Percentiles rank a stretch among this genome's conserved stretches.
Evolutionary conservation across 2,329 filamentous ascomycete genomes (phyloP).

Genomic region (Colletotrichum lindemuthianum): DNA sequence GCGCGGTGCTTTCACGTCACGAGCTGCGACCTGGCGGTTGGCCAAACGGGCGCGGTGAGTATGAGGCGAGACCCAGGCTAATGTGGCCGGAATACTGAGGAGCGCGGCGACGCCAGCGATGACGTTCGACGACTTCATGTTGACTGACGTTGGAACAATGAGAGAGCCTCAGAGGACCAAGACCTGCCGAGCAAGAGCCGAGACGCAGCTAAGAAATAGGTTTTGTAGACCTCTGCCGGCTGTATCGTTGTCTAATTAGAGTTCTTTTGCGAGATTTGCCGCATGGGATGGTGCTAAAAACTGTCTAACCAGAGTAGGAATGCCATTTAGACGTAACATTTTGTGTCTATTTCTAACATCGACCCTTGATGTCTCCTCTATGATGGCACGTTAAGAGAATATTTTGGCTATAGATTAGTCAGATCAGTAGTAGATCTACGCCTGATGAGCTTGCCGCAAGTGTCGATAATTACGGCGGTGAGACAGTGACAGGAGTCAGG

Average conservation of each 20-base stretch:
- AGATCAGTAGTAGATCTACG: too few relatives aligned
- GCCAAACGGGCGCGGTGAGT: not conserved
- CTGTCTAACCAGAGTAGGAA: conserved; percentile 8
- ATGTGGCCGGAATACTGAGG: conserved; percentile 7
- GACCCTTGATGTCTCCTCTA: too few relatives aligned
- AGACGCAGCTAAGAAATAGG: not conserved
- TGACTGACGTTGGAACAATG: not conserved
- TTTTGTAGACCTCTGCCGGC: not conserved
- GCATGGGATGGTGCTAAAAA: not conserved
- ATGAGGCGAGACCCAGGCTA: conserved; percentile 11
- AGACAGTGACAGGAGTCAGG: too few relatives aligned
- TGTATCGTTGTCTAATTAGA: not conserved
- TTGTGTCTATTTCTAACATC: too few relatives aligned
- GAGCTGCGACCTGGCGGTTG: not conserved
- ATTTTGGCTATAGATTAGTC: too few relatives aligned
- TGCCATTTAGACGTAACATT: not conserved
- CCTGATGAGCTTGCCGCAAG: too few relatives aligned
- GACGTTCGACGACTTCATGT: conserved; percentile 8
- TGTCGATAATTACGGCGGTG: too few relatives aligned
- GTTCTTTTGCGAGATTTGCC: not conserved
- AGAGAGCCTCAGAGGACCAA: conserved; percentile 1
- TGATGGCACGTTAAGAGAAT: too few relatives aligned
- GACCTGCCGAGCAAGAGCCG: conserved; percentile 10
- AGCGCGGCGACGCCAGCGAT: not conserved
- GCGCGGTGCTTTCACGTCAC: not conserved